Conservation (phyloP, 441 rosid genomes). For the Euphorbia celastroides region DNA sequence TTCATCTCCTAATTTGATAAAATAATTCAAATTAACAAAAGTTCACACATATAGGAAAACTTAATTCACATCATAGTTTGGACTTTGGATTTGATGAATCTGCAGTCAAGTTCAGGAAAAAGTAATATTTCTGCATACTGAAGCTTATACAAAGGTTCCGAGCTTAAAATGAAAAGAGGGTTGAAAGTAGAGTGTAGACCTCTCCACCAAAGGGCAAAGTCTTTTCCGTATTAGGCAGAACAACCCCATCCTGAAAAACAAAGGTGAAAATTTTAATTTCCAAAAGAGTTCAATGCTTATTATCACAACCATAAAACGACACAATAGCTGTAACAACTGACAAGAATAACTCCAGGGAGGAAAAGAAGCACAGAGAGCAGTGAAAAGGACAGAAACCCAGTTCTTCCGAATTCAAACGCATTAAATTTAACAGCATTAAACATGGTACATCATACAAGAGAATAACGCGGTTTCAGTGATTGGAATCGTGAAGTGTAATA, state of each 20-base stretch:
- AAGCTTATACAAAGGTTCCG: conserved; percentile 8
- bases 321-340: not conserved
- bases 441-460: not conserved
- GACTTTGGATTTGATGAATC: not conserved
- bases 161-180: conserved; percentile 15
- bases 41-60: not conserved
- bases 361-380: not conserved
- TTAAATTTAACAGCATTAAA: not conserved
- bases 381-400: not conserved
- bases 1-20: conserved; percentile 1
- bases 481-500: not conserved
- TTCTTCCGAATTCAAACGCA: conserved; percentile 1
- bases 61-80: not conserved
- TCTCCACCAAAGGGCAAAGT: conserved; percentile 97
- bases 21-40: not conserved
- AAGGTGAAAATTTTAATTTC: conserved; percentile 20
- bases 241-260: conserved; percentile 80
- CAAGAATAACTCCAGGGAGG: conserved; percentile 3
- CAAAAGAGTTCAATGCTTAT: conserved; percentile 12
- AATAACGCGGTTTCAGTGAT: not conserved
- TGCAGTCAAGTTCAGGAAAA: not conserved
- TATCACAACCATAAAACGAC: not conserved
- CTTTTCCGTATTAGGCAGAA: conserved; percentile 91
- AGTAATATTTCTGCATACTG: not conserved
- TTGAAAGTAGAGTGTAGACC: conserved; percentile 34